Base-by-base conservation (phyloP, 2,329 filamentous ascomycete genomes). In the Cercospora zeae-maydis region DNA sequence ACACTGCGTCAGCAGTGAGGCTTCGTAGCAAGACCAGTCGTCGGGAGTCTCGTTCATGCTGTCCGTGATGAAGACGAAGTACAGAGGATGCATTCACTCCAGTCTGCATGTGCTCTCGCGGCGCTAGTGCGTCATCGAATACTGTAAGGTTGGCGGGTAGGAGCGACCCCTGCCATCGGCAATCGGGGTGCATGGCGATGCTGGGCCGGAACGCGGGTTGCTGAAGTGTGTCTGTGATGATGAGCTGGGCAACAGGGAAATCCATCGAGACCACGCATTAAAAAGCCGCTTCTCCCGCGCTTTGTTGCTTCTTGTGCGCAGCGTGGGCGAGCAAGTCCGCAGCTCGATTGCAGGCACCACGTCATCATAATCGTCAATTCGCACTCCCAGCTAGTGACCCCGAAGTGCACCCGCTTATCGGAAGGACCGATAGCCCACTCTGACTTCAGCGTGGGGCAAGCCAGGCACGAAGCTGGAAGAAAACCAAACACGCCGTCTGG, bases 371-470 rank as follows among this genome's bases (percentile, higher is more conserved):
- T 36, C 27, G 14, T 57, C 19, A 45, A 19, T 30, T 57, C 36
- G 33, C 54, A 42, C 37, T n/a, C n/a, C n/a, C n/a, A n/a, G n/a
- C n/a, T 14, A 31, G 36, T 27, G 42, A 33, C 19, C 13, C 54
- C 54, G 54, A 57, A 57, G 54, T 39, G 54, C 19, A 21, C 24
- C 54, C 54, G 54, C 24, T 42, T 47, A 58, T 58, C 55, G 55
- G 39, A 30, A 42, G 54, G 54, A 42, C 54, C 54, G 54, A 57
- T 57, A 57, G 37, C 37, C 34, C 34, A 42, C 54, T 57, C 54
- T 57, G 54, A 57, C 54, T 57, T 57, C 54, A 57, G 54, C 54
- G 54, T 57, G 54, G 54, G 54, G 54, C 54, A 57, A 31, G 37
- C 24, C 36, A 31, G 54, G 54, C 54, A 30, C 34, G 54, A 14